A percentile compares a stretch with the other conserved stretches of the same genome.
Evolutionary conservation across 2,329 filamentous ascomycete species (phyloP).

Genomic region (Hypoxylon sp.): DNA sequence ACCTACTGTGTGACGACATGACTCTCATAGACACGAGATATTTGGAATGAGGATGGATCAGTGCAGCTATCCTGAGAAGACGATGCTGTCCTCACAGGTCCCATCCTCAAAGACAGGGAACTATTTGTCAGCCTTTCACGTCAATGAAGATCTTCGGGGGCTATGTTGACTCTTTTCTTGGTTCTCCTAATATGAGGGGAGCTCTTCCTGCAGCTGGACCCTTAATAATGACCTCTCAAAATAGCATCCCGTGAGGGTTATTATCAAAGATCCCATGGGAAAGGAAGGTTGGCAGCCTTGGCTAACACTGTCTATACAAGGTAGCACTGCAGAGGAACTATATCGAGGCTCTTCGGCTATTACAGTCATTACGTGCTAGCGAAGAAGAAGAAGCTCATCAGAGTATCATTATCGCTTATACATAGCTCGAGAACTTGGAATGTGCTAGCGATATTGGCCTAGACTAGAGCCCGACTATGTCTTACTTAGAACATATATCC

Average conservation of each 20-base stretch:
- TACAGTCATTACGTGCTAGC: conserved; percentile 20
- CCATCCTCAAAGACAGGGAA: background rate
- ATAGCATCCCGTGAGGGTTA: conserved; percentile 27
- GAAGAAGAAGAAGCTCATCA: conserved; percentile 30
- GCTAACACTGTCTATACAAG: conserved; percentile 22
- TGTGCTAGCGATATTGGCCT: conserved; percentile 26
- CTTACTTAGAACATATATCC: conserved; percentile 37
- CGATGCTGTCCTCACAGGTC: background rate
- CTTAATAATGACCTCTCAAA: conserved; percentile 18
- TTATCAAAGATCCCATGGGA: conserved; percentile 12
- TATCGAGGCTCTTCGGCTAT: conserved; percentile 12
- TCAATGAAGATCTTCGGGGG: conserved; percentile 2
- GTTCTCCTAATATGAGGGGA: conserved; percentile 9
- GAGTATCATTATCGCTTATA: conserved; percentile 19
- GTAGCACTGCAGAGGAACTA: conserved; percentile 1
- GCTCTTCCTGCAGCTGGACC: conserved; percentile 11
- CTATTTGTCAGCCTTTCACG: background rate
- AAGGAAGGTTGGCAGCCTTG: conserved; percentile 16
- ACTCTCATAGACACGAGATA: background rate
- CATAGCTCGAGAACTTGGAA: conserved; percentile 25
- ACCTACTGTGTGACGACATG: background rate
- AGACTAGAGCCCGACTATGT: conserved; percentile 22
- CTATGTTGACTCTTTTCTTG: conserved; percentile 6
- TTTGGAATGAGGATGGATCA: background rate
- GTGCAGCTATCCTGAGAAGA: background rate